phyloP scores from a whole-genome alignment of 805 yeast genomes.

The Suhomyces pyralidae region DNA sequence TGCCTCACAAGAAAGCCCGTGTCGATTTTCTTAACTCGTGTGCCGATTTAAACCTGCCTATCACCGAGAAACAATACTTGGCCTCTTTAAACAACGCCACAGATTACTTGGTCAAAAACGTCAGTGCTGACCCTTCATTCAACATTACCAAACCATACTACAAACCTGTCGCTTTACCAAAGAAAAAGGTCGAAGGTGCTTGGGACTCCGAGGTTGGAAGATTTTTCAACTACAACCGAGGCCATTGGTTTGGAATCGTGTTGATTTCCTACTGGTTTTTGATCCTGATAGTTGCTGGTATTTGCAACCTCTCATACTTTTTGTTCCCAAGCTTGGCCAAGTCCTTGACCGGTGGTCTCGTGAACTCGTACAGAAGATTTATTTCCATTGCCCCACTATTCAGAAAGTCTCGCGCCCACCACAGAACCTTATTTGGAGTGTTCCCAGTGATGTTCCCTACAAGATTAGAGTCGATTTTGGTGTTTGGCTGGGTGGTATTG shows the following conservation, averaged over 20 bases:
- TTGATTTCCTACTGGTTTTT: conserved; percentile 30
- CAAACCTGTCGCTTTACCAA: conserved; percentile 34
- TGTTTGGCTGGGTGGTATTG: conserved; percentile 38
- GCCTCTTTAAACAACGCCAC: conserved; percentile 43
- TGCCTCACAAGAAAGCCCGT: conserved; percentile 21
- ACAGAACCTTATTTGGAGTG: conserved; percentile 6
- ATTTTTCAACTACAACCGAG: conserved; percentile 35
- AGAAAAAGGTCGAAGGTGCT: conserved; percentile 23
- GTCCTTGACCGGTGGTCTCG: conserved; percentile 22
- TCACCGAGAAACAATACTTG: conserved; percentile 31
- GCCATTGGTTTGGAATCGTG: conserved; percentile 33
- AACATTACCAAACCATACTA: conserved; percentile 26
- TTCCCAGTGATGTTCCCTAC: conserved; percentile 45
- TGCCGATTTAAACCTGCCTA: conserved; percentile 13
- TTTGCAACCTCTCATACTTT: conserved; percentile 24
- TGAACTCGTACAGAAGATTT: conserved; percentile 23
- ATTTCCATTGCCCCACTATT: conserved; percentile 35
- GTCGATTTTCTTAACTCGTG: conserved; percentile 14
- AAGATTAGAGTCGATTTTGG: conserved; percentile 47
- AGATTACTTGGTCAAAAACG: conserved; percentile 28
- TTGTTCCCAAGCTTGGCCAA: conserved; percentile 21
- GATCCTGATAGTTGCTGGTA: conserved; percentile 30
- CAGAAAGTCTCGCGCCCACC: conserved; percentile 22
- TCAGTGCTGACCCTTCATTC: conserved; percentile 27
- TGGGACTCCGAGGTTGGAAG: conserved; percentile 28